phyloP scores from a whole-genome alignment of 306 rosid genomes.

The Ochetophila trinervis region DNA sequence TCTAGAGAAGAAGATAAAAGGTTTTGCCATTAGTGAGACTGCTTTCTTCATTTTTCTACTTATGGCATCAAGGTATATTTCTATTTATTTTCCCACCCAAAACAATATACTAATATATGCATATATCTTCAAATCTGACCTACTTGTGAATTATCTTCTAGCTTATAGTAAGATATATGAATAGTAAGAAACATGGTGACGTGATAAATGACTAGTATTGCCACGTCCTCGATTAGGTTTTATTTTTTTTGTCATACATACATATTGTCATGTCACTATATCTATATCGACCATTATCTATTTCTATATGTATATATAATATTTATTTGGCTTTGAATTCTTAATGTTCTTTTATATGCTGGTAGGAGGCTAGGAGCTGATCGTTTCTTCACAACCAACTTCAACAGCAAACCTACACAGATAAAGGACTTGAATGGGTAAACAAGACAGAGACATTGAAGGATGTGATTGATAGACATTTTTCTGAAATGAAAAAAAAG shows the following conservation, averaged over 20 bases:
- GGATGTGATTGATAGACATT: slow-evolving; percentile 67
- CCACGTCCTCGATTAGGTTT: no score
- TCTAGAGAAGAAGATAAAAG: slow-evolving; percentile 73
- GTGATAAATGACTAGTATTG: no score
- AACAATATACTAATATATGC: no score
- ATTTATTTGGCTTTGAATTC: background rate
- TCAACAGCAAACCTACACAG: slow-evolving; percentile 59
- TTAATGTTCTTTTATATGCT: background rate
- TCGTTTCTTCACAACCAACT: slow-evolving; percentile 75
- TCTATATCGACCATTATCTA: no score
- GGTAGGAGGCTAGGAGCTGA: slow-evolving; percentile 79
- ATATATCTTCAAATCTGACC: no score
- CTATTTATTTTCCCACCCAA: no score
- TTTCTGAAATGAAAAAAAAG: slow-evolving; percentile 52
- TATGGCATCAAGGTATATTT: slow-evolving; percentile 60
- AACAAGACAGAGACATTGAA: slow-evolving; percentile 65
- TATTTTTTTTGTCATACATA: no score
- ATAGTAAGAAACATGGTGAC: no score
- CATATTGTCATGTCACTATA: no score
- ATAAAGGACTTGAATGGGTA: slow-evolving; percentile 69
- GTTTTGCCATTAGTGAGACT: slow-evolving; percentile 77
- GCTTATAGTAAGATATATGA: no score
- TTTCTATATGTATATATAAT: no score
- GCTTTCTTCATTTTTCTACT: slow-evolving; percentile 64
- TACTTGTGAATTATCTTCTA: no score